phyloP scores from a whole-genome alignment of 352 stramenopile species.

The Phytophthora sansomeana region DNA sequence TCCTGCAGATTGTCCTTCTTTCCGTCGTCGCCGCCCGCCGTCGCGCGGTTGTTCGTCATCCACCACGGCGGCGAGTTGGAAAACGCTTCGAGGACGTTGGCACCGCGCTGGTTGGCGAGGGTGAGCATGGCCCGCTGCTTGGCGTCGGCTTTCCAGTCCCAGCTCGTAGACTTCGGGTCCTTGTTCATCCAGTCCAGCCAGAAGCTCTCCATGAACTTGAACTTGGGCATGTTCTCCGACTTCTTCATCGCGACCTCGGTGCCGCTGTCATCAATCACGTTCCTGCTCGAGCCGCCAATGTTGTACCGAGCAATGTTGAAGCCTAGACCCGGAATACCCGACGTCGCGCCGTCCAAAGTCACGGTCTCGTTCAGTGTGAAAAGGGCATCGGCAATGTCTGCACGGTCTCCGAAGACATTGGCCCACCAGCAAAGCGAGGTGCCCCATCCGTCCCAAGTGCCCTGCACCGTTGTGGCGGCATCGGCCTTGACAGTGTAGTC shows the following conservation, averaged over 20 bases:
- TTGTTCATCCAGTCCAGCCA: slow-evolving; percentile 62
- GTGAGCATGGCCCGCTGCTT: slow-evolving; percentile 54
- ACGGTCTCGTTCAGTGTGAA: slow-evolving; percentile 59
- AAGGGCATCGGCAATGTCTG: slow-evolving; percentile 56
- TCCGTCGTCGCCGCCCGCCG: slow-evolving; percentile 45
- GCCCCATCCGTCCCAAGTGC: slow-evolving; percentile 60
- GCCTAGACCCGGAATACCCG: slow-evolving; percentile 46
- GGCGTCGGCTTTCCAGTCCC: slow-evolving; percentile 60
- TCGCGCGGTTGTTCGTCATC: slow-evolving; percentile 64
- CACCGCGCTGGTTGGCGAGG: slow-evolving; percentile 46
- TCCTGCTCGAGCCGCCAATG: slow-evolving; percentile 53
- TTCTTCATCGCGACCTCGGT: slow-evolving; percentile 49
- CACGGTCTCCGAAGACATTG: slow-evolving; percentile 59
- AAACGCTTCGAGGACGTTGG: slow-evolving; percentile 57
- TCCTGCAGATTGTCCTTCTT: slow-evolving; percentile 57
- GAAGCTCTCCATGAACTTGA: slow-evolving; percentile 60
- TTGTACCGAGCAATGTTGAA: slow-evolving; percentile 75
- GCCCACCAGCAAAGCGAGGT: slow-evolving; percentile 70
- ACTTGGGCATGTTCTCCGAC: slow-evolving; percentile 59
- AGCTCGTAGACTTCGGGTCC: slow-evolving; percentile 48
- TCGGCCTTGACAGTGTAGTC: slow-evolving; percentile 37
- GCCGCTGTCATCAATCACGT: slow-evolving; percentile 51
- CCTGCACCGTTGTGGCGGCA: slow-evolving; percentile 29
- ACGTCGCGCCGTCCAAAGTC: slow-evolving; percentile 25
- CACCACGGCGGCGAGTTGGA: slow-evolving; percentile 71